Evolutionary conservation across 83 land plant species (phyloP), one percentile per base, ranked within the genome.

Genomic region (Diphasiastrum complanatum): DNA sequence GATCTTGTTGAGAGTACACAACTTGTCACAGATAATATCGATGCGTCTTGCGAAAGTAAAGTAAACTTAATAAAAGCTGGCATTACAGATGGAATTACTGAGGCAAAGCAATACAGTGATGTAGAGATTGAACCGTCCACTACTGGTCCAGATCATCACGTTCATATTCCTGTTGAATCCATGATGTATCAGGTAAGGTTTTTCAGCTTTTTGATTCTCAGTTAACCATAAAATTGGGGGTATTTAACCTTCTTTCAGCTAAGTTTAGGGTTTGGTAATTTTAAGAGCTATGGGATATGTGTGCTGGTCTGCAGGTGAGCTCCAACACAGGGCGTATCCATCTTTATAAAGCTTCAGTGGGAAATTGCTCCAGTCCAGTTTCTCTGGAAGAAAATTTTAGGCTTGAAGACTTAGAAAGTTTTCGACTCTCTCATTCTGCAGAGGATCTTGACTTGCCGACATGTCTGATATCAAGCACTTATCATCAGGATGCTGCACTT

Each of bases 301-400:
- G n/a, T n/a, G n/a, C n/a, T n/a, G 51, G 12, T 73, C 50, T 78
- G 45, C 76, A 93, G 98, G 86, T 93, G 34, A 93, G 99, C 64
- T 76, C 75, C 37, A 74, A 83, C 64, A 93, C 99, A 31, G 96
- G 99, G 23, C 73, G 99, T 32, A 61, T 93, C 33, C 99, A 93
- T 71, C 66, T 93, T 49, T 89, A 78, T 65, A 53, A 67, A 24
- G 80, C 82, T 49, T 50, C 64, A 16, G 45, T 63, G 6, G 76
- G 66, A 16, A 60, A 37, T 52, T 81, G 78, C 67, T 66, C 63
- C 46, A 71, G 83, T 63, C 93, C 91, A 37, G 81, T 56, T 31
- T 78, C 83, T 32, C 79, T 93, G 18, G 75, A 64, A 72, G 75
- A 74, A 61, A 93, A 80, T 68, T 89, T 93, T 53, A 73, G 73